These are phyloP conservation scores for Daucus carota DNA, from an alignment of 129 eudicot species.

Conservation along the genomic window DH1_v3.0 NC_030387.2:10665501-10666000, in stretches of 20 bases:
- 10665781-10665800: slow-evolving; percentile 8
- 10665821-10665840: not conserved
- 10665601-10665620: slow-evolving; percentile 5
- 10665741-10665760: slow-evolving; percentile 1
- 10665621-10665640: not conserved
- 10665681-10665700: not conserved
- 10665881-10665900: not conserved
- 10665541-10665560: slow-evolving; percentile 10
- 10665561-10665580: not conserved
- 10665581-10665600: slow-evolving; percentile 7
- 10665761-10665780: not conserved
- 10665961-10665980: not conserved
- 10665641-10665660: not conserved
- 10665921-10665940: not conserved
- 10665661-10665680: slow-evolving; percentile 6
- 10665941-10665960: no score
- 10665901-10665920: not conserved
- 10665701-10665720: slow-evolving; percentile 10
- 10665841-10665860: not conserved
- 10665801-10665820: not conserved
- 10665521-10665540: not conserved
- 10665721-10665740: slow-evolving; percentile 3
- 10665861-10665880: not conserved
- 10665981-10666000: not conserved
- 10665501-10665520: not conserved